phyloP scores from a whole-genome alignment of 23 red algal species.

The Gracilaria gracilis region DNA sequence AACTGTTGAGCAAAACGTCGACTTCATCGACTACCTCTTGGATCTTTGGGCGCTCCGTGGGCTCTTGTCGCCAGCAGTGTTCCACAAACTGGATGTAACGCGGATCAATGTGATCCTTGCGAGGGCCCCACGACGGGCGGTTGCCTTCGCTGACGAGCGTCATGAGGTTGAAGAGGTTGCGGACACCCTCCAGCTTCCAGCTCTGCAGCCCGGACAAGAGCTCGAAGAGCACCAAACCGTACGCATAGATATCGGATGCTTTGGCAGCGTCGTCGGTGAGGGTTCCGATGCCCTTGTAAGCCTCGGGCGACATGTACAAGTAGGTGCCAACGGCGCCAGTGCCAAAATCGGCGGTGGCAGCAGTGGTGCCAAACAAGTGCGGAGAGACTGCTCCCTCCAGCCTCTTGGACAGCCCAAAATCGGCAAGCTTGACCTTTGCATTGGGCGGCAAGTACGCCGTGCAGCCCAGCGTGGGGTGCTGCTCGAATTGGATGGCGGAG shows the following conservation, averaged over 20 bases:
- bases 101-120: slow-evolving; percentile 13
- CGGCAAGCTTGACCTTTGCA: slow-evolving; percentile 72
- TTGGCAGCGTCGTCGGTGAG: slow-evolving; percentile 67
- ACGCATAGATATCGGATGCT: slow-evolving; percentile 85
- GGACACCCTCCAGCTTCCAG: slow-evolving; percentile 49
- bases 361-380: slow-evolving; percentile 17
- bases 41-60: slow-evolving; percentile 44
- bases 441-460: slow-evolving; percentile 27
- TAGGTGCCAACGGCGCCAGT: slow-evolving; percentile 77
- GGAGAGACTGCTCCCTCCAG: slow-evolving; percentile 32
- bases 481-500: slow-evolving; percentile 31
- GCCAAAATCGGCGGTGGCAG: slow-evolving; percentile 68
- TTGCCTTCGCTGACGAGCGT: slow-evolving; percentile 12
- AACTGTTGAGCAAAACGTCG: not conserved
- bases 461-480: not conserved
- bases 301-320: slow-evolving; percentile 93
- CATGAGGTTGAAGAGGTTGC: slow-evolving; percentile 14
- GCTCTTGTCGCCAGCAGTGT: slow-evolving; percentile 64
- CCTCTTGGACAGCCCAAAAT: slow-evolving; percentile 73
- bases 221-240: slow-evolving; percentile 91
- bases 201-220: slow-evolving; percentile 82
- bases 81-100: slow-evolving; percentile 52
- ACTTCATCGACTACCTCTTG: slow-evolving; percentile 32
- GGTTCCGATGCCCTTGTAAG: slow-evolving; percentile 64
- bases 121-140: slow-evolving; percentile 40